Evolutionary conservation across 768 basidiomycete species (phyloP), one percentile per base, ranked within the genome.

Genomic region (Grammothele lineata): DNA sequence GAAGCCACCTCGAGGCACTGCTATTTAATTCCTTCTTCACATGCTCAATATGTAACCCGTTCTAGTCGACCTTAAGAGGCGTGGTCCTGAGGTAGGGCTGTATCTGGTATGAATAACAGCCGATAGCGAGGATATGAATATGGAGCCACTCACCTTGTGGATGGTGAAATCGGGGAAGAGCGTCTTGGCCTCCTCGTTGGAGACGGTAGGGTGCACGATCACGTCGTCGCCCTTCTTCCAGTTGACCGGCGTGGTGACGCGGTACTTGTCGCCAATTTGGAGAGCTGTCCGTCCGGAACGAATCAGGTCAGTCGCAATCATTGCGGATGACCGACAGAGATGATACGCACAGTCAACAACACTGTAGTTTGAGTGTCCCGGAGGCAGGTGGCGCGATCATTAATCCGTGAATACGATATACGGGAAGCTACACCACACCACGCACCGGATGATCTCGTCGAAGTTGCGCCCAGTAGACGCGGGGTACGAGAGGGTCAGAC

Each of bases 391-490:
- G n/a, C 35, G 43, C 17, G 27, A 40, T 17, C 17, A 38, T 19
- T 27, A 26, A 32, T 27, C 19, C 10, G 14, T 0, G 15, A 21
- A 5, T 27, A 27, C 21, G 22, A 9, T 11, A 24, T n/a, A 2
- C 17, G n/a, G n/a, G n/a, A n/a, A n/a, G n/a, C n/a, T n/a, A n/a
- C n/a, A n/a, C n/a, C n/a, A n/a, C n/a, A n/a, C n/a, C n/a, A 50
- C 60, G 48, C 19, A 76, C 74, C 84, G 76, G 48, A 85, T 49
- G 57, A 85, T 74, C 67, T 85, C 83, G 53, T 77, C 75, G 63
- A 96, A 95, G 77, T 93, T 94, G 61, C 92, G 87, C 36, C 95
- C 96, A 58, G 94, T 93, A 11, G 92, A 85, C 40, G 95, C 94
- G 48, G 96, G 96, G 74, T 98, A 98, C 22, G 92, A 72, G 55